A percentile compares a stretch with the other conserved stretches of the same genome.
Conservation (phyloP, 176 grass and related monocot species). For the Hordeum marinum region DNA sequence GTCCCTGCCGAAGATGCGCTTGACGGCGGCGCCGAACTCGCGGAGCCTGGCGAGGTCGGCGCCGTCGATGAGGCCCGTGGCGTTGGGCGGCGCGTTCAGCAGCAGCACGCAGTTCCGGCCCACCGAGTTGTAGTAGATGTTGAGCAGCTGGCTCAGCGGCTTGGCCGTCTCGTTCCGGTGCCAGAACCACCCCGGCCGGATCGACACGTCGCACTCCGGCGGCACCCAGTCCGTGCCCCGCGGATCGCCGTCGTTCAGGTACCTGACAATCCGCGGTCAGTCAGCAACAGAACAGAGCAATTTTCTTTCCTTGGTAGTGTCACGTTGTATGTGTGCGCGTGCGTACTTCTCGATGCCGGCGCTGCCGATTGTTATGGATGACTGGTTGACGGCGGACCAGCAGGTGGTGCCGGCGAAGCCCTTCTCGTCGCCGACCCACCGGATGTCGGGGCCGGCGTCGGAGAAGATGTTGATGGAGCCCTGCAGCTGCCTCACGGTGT, state of each 20-base stretch:
- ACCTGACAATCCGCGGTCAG: conserved; percentile 25
- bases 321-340: not conserved
- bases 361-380: conserved; percentile 71
- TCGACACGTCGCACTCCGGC: conserved; percentile 93
- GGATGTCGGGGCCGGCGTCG: conserved; percentile 78
- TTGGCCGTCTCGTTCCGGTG: conserved; percentile 90
- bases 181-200: conserved; percentile 95
- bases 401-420: conserved; percentile 72
- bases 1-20: conserved; percentile 53
- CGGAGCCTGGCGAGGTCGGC: conserved; percentile 61
- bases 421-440: conserved; percentile 93
- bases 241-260: conserved; percentile 73
- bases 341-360: conserved; percentile 54
- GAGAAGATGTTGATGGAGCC: conserved; percentile 92
- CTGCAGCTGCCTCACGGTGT: conserved; percentile 78
- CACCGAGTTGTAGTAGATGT: conserved; percentile 93
- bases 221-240: conserved; percentile 79
- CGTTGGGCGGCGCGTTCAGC: conserved; percentile 84
- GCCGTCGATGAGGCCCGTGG: conserved; percentile 51
- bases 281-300: not conserved
- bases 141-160: conserved; percentile 48
- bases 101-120: conserved; percentile 96
- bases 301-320: not conserved
- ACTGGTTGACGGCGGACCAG: conserved; percentile 86
- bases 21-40: conserved; percentile 61